Evolutionary conservation across 495 filamentous ascomycete genomes (phyloP), one percentile per base, ranked within the genome.

Genomic region (Penicillium pancosmium): DNA sequence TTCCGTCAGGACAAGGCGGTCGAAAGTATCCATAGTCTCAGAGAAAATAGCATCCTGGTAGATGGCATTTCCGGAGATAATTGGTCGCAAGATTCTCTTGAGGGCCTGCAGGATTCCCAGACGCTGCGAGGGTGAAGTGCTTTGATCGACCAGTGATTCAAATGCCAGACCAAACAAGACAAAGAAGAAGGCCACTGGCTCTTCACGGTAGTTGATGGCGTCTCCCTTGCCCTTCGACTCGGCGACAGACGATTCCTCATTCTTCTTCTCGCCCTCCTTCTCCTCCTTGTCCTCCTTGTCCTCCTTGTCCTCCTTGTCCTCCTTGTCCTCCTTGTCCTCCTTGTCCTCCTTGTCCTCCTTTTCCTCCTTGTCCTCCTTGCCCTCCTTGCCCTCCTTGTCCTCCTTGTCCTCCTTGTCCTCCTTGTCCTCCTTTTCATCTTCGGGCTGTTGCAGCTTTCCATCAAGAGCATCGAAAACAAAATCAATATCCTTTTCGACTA

Each of bases 131-230:
- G 91, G 77, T 0, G 84, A 84, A 46, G 86, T 88, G 12, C 88
- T 86, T 55, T 91, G 86, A 7, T 88, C 90, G 15, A 91, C 93
- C 43, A 99, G 82, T 25, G 95, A 93, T 73, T 99, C 94, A 62
- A 98, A 96, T 0, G 92, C 92, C 56, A 99, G 88, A 23, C 94
- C 94, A 66, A 97, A 99, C 1, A 99, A 82, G 10, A 99, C 92
- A 64, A 99, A 99, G 75, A 99, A 99, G 80, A 99, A 99, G 1
- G 94, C 94, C 15, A 97, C 92, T 0, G 94, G 94, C 68, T 99
- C 95, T 68, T 97, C 93, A 18, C 94, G 91, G 67, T 98, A 98
- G 67, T 97, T 96, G 72, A 99, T 98, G 62, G 91, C 89, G 52
- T 80, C 76, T 13, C 84, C 82, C 58, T 80, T 80, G 4, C 77